A percentile compares a stretch with the other conserved stretches of the same genome.
Evolutionary conservation across 2,329 filamentous ascomycete genomes (phyloP).

Genomic region (Exophiala mesophila): DNA sequence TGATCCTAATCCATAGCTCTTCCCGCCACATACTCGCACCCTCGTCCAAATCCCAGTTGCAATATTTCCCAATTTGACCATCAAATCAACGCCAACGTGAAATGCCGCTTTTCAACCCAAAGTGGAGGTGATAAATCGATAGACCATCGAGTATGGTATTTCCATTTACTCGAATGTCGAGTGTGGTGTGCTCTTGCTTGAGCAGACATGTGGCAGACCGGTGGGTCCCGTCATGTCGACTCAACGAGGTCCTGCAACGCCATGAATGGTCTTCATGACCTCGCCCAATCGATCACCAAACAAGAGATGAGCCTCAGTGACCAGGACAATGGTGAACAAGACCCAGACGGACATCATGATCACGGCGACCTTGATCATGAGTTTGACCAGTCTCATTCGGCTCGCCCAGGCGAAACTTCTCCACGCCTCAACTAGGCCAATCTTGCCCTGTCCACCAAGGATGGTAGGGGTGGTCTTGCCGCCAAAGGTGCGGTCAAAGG

Average conservation of each 20-base stretch:
- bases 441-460: conserved; percentile 65
- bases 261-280: conserved; percentile 26
- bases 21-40: too few relatives aligned
- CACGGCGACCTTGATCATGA: conserved; percentile 66
- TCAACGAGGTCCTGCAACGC: conserved; percentile 12
- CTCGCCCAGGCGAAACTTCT: conserved; percentile 68
- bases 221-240: too few relatives aligned
- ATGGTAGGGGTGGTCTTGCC: conserved; percentile 71
- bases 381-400: conserved; percentile 66
- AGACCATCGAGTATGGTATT: neutral
- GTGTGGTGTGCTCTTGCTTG: too few relatives aligned
- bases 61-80: too few relatives aligned
- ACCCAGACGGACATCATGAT: conserved; percentile 49
- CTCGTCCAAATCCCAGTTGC: too few relatives aligned
- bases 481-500: conserved; percentile 82
- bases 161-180: too few relatives aligned
- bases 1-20: too few relatives aligned
- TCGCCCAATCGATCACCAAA: conserved; percentile 32
- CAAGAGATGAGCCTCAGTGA: conserved; percentile 50
- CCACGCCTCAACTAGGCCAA: conserved; percentile 73
- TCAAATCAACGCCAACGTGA: too few relatives aligned
- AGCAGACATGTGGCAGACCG: too few relatives aligned
- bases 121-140: too few relatives aligned
- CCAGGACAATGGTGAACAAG: conserved; percentile 47
- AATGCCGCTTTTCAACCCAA: too few relatives aligned